A percentile compares a stretch with the other conserved stretches of the same genome.
Evolutionary conservation across 139 green algal genomes (phyloP).

Genomic region (Protoeuglena noctilucae): DNA sequence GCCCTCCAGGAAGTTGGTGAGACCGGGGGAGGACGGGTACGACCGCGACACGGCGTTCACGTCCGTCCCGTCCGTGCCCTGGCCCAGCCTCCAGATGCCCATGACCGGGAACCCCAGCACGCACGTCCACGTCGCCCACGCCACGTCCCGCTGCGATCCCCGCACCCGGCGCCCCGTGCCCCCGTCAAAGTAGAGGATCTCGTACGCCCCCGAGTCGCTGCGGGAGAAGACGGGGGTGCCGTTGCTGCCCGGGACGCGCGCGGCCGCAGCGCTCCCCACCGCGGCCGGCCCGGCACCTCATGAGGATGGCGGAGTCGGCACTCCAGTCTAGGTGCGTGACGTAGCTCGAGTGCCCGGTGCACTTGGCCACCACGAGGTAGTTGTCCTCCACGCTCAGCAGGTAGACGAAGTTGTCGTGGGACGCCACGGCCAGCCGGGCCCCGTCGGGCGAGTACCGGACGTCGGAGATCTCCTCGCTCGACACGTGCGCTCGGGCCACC

Average conservation of each 20-base stretch:
- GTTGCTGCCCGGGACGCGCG: no score
- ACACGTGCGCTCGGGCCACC: not conserved
- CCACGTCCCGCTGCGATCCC: conserved; percentile 1
- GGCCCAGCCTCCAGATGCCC: conserved; percentile 1
- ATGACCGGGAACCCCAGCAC: conserved; percentile 7
- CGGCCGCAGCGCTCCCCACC: no score
- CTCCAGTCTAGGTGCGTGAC: conserved; percentile 7
- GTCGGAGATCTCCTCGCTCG: not conserved
- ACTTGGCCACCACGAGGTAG: not conserved
- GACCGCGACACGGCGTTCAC: conserved; percentile 5
- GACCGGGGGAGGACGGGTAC: not conserved
- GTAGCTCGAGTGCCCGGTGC: conserved; percentile 1
- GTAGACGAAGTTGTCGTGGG: conserved; percentile 35
- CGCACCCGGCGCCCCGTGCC: not conserved
- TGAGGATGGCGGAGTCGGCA: conserved; percentile 1
- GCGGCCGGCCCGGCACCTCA: no score
- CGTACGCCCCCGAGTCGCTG: conserved; percentile 4
- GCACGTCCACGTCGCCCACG: conserved; percentile 3
- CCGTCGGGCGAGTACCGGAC: not conserved
- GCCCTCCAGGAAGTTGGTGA: not conserved
- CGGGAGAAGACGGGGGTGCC: no score
- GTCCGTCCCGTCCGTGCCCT: conserved; percentile 8
- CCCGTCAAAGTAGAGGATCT: conserved; percentile 1
- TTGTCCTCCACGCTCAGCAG: conserved; percentile 19
- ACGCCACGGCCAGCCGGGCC: conserved; percentile 7